Base-by-base conservation (phyloP, 192 early-diverging fungal species). In the Coemansia sp. region DNA sequence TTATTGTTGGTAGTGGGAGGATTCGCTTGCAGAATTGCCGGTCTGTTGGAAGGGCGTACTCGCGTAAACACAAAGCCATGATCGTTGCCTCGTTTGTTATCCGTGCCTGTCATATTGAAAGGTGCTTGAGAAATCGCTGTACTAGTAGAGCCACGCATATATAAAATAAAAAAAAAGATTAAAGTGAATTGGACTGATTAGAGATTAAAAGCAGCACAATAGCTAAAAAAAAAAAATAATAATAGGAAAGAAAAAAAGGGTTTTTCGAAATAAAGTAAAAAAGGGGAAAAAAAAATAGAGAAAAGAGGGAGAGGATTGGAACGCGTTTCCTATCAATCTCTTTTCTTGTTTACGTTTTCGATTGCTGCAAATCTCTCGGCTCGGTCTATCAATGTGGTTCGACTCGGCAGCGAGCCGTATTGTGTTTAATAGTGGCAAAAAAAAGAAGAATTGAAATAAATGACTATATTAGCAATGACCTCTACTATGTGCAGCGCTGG, bases 31-130 rank as follows among this genome's bases (percentile, higher is more conserved):
- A 10, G 25, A 32, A 32, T 45, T 39, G 66, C 37, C 4, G 55
- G 1, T 11, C 25, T 15, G 17, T n/a, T 27, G 31, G 34, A 8
- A 2, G 44, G 0, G 57, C 63, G 64, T 29, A 67, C 73, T 23
- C 81, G 76, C 6, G 58, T 71, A 36, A 84, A 84, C 53, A 78
- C 60, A 76, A 84, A 84, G 1, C 81, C 81, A 34, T 84, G 55
- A 70, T 84, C 81, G 61, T 78, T 78, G 39, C 70, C 81, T 32
- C 61, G 59, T 10, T 17, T 39, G 41, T 55, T 46, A n/a, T 55
- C 51, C 3, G n/a, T 14, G 25, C 25, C n/a, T 14, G 51, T 5
- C 46, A 48, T 48, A 19, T 48, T 48, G 21, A 48, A 29, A 29
- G 9, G 23, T 14, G 51, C 23, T 55, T 55, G 51, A 25, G 51